phyloP scores from a whole-genome alignment of 768 basidiomycete genomes.

The Ramaria sp. region DNA sequence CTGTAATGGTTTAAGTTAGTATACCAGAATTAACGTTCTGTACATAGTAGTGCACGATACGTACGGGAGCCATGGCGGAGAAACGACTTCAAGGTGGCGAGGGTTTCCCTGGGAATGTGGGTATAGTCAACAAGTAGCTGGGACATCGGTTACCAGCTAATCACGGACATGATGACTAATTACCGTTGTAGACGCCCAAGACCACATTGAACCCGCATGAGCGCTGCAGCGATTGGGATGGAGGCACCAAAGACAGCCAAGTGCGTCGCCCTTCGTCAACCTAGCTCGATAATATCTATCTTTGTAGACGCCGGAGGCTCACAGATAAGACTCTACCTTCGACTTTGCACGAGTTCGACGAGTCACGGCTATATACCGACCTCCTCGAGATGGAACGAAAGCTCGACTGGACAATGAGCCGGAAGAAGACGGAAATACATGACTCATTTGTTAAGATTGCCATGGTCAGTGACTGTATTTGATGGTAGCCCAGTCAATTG shows the following conservation, averaged over 20 bases:
- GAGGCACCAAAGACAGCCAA: constrained; percentile 24
- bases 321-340: constrained; percentile 73
- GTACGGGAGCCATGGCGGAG: too few relatives aligned
- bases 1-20: too few relatives aligned
- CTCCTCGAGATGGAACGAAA: constrained; percentile 82
- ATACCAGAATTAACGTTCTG: too few relatives aligned
- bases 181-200: too few relatives aligned
- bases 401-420: constrained; percentile 89
- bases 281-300: not conserved
- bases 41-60: too few relatives aligned
- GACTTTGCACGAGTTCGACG: constrained; percentile 69
- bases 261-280: constrained; percentile 13
- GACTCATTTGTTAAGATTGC: constrained; percentile 72
- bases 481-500: not conserved
- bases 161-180: too few relatives aligned
- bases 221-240: constrained; percentile 6
- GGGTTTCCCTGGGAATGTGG: too few relatives aligned
- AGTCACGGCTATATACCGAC: constrained; percentile 80
- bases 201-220: too few relatives aligned
- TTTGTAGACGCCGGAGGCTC: constrained; percentile 61
- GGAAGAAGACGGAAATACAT: constrained; percentile 85
- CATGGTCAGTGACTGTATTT: constrained; percentile 34
- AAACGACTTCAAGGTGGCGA: too few relatives aligned
- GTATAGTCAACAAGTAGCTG: too few relatives aligned
- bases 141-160: too few relatives aligned